A percentile compares a stretch with the other conserved stretches of the same genome.
phyloP scores from a whole-genome alignment of 345 rosid species.

The Populus simonii region DNA sequence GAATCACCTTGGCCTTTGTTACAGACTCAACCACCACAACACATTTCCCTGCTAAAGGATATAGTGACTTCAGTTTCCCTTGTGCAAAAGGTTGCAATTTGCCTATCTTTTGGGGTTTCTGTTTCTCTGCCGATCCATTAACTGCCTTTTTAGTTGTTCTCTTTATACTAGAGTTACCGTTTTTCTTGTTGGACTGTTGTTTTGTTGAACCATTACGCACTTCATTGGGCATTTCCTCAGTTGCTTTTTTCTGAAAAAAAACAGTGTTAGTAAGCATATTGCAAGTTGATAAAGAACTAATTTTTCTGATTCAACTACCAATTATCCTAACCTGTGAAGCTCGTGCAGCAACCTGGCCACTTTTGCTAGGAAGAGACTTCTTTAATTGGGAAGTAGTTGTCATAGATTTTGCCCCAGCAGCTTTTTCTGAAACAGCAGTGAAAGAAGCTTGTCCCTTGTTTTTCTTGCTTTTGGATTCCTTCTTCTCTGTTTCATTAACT shows the following conservation, averaged over 20 bases:
- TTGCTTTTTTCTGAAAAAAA: slow-evolving; percentile 45
- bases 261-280: slow-evolving; percentile 29
- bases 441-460: slow-evolving; percentile 26
- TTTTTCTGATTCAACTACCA: slow-evolving; percentile 11
- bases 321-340: slow-evolving; percentile 39
- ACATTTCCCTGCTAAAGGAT: slow-evolving; percentile 81
- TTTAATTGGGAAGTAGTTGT: slow-evolving; percentile 26
- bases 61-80: slow-evolving; percentile 50
- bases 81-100: slow-evolving; percentile 35
- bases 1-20: slow-evolving; percentile 90
- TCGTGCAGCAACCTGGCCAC: slow-evolving; percentile 15
- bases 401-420: slow-evolving; percentile 19
- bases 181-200: slow-evolving; percentile 37
- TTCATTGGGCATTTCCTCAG: slow-evolving; percentile 20
- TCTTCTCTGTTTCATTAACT: slow-evolving; percentile 32
- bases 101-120: slow-evolving; percentile 33
- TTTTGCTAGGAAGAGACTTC: slow-evolving; percentile 27
- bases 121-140: slow-evolving; percentile 34
- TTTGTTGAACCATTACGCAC: slow-evolving; percentile 34
- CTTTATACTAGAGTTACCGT: slow-evolving; percentile 28
- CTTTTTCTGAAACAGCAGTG: slow-evolving; percentile 20
- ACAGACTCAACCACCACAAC: slow-evolving; percentile 90
- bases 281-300: slow-evolving; percentile 9
- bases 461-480: slow-evolving; percentile 41
- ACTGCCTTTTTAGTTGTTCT: slow-evolving; percentile 31